Evolutionary conservation across 805 yeast species (phyloP).

Genomic region (Ogataea nitratoaversa): DNA sequence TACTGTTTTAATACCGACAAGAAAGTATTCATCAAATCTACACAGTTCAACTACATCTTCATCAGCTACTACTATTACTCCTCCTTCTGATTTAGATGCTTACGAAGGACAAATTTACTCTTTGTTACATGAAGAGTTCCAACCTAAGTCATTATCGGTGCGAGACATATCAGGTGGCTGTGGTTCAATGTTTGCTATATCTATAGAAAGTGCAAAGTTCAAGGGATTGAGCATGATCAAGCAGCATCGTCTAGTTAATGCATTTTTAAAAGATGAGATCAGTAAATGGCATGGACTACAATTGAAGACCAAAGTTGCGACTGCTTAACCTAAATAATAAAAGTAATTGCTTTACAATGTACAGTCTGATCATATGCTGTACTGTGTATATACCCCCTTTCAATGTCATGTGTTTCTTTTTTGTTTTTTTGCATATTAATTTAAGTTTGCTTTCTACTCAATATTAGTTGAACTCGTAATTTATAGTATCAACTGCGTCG

Average conservation of each 20-base stretch:
- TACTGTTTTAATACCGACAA: not conserved
- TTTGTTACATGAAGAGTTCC: conserved; percentile 49
- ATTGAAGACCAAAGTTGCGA: conserved; percentile 62
- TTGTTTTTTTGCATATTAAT: too few relatives aligned
- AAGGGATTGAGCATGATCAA: conserved; percentile 80
- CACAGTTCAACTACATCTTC: not conserved
- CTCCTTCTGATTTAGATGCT: conserved; percentile 37
- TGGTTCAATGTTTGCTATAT: conserved; percentile 95
- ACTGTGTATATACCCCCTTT: too few relatives aligned
- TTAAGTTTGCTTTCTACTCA: too few relatives aligned
- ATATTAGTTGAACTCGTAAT: too few relatives aligned
- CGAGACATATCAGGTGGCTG: conserved; percentile 92
- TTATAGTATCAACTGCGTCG: too few relatives aligned
- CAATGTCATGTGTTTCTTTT: too few relatives aligned
- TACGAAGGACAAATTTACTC: conserved; percentile 63
- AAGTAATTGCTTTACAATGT: too few relatives aligned
- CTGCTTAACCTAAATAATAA: conserved; percentile 7
- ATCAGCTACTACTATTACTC: not conserved
- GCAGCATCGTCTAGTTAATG: conserved; percentile 89
- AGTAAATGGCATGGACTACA: conserved; percentile 94
- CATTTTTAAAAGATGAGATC: conserved; percentile 76
- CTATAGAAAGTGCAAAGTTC: conserved; percentile 67
- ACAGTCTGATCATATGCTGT: too few relatives aligned
- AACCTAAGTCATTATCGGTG: conserved; percentile 63
- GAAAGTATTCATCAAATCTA: not conserved